Conservation (phyloP, 2,329 filamentous ascomycete genomes). For the Cladorrhinum sp. region DNA sequence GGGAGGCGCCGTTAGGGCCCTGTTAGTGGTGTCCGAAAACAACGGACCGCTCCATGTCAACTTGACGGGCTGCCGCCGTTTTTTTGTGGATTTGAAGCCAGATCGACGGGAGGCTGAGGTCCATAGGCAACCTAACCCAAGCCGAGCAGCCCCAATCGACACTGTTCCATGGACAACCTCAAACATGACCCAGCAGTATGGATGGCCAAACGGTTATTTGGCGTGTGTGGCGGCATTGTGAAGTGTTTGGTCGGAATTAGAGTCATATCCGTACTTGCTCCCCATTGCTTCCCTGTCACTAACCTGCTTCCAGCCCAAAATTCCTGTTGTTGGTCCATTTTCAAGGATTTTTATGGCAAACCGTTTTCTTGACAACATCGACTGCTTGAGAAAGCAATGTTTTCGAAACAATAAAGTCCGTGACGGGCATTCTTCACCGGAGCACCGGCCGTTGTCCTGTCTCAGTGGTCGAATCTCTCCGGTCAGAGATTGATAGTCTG, state of each 20-base stretch:
- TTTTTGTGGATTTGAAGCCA: conserved; percentile 2
- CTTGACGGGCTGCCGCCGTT: not conserved
- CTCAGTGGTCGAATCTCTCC: not conserved
- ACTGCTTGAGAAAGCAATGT: not conserved
- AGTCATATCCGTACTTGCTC: not conserved
- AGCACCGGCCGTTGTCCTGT: not conserved
- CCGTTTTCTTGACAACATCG: not conserved
- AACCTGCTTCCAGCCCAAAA: not conserved
- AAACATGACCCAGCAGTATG: not conserved
- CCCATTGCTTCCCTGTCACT: not conserved
- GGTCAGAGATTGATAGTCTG: not conserved
- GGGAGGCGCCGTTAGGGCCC: not conserved
- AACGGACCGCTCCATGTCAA: not conserved
- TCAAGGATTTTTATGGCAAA: not conserved
- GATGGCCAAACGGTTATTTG: not conserved
- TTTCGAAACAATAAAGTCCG: not conserved
- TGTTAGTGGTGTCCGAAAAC: not conserved
- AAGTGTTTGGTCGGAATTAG: not conserved
- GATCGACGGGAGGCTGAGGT: conserved; percentile 9
- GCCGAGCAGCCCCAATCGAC: not conserved
- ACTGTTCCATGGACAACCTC: not conserved
- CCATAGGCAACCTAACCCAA: not conserved
- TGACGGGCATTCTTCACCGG: not conserved
- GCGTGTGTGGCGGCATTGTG: not conserved
- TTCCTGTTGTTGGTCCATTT: not conserved